Evolutionary conservation across 805 yeast species (phyloP).

Genomic region (Starmerella khaoyaiensis): DNA sequence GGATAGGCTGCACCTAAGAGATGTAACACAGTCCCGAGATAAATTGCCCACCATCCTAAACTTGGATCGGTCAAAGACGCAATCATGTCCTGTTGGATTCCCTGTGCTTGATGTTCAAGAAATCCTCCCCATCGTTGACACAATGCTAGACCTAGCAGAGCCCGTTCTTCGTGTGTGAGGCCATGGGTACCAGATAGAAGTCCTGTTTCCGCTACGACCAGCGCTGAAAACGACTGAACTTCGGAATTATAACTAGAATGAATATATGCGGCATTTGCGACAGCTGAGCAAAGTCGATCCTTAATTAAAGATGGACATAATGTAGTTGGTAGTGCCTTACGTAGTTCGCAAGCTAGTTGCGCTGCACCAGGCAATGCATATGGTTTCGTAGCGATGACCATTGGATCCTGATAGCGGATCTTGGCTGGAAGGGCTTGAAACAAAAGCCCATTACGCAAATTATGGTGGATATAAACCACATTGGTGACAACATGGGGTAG

Average conservation of each 20-base stretch:
- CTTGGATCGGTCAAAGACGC: constrained; percentile 23
- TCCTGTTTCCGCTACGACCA: constrained; percentile 62
- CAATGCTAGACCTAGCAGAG: constrained; percentile 57
- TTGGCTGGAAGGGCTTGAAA: constrained; percentile 48
- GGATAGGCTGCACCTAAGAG: constrained; percentile 72
- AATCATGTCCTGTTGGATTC: constrained; percentile 6
- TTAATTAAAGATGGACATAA: constrained; percentile 45
- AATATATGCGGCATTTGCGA: constrained; percentile 61
- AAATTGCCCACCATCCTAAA: constrained; percentile 57
- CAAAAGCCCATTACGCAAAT: constrained; percentile 63
- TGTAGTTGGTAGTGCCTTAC: constrained; percentile 45
- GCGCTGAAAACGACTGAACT: constrained; percentile 59
- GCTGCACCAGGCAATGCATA: constrained; percentile 55
- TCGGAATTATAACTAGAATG: constrained; percentile 70
- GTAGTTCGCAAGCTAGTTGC: constrained; percentile 41
- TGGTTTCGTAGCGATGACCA: constrained; percentile 54
- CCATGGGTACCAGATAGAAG: constrained; percentile 67
- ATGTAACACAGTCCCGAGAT: constrained; percentile 60
- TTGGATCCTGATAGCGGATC: constrained; percentile 53
- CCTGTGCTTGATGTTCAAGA: constrained; percentile 26
- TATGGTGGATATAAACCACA: constrained; percentile 62
- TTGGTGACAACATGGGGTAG: constrained; percentile 1
- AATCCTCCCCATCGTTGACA: constrained; percentile 79
- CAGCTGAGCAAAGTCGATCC: constrained; percentile 51
- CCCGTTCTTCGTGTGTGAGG: constrained; percentile 55